phyloP scores from a whole-genome alignment of 176 grass and related monocot species.

The Guadua angustifolia region DNA sequence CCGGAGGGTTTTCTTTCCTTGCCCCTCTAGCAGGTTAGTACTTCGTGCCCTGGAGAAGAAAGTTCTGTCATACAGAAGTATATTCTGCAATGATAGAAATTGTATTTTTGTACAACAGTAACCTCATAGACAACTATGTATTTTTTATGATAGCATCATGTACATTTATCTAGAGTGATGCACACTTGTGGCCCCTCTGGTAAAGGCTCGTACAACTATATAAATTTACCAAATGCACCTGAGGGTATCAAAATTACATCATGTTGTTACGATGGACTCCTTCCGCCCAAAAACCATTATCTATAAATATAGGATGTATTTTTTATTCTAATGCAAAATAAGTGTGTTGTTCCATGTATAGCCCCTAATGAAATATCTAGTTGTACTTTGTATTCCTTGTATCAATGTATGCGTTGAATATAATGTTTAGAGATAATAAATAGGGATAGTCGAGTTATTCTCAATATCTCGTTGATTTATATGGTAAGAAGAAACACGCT shows the following conservation, averaged over 20 bases:
- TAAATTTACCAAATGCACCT: background rate
- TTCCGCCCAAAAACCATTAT: no score
- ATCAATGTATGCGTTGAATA: no score
- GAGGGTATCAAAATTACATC: background rate
- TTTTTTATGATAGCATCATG: background rate
- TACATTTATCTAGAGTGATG: background rate
- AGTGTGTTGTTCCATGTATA: no score
- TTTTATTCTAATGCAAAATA: no score
- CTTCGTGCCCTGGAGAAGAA: background rate
- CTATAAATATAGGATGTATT: no score
- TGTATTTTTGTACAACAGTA: background rate
- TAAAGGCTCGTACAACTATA: background rate
- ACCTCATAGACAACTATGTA: background rate
- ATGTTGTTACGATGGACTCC: no score
- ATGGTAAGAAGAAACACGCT: no score
- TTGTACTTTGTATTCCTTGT: no score
- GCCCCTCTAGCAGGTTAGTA: slow-evolving; percentile 7
- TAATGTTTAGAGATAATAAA: no score
- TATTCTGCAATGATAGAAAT: background rate
- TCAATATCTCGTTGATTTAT: no score
- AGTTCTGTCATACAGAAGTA: background rate
- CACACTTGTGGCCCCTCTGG: background rate
- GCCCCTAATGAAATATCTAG: no score
- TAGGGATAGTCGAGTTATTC: no score
- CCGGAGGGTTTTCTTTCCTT: background rate